Conservation (phyloP, 2,329 filamentous ascomycete species). For the Penicillium sp. region DNA sequence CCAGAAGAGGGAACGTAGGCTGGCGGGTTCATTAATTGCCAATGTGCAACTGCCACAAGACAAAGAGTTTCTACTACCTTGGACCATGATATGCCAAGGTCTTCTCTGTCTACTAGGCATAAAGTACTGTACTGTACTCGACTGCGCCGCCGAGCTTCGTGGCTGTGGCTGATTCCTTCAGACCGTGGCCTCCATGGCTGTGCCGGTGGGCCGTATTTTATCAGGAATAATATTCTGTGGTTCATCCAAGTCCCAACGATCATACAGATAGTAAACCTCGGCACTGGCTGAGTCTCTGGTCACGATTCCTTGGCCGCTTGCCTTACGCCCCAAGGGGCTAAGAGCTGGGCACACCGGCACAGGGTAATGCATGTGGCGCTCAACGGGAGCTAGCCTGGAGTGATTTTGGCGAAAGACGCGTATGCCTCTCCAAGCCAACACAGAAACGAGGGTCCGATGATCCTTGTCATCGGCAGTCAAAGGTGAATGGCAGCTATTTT, state of each 20-base stretch:
- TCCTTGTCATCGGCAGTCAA: too few species aligned
- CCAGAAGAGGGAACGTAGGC: not conserved
- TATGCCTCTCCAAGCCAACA: not conserved
- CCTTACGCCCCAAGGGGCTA: too few species aligned
- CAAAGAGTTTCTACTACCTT: too few species aligned
- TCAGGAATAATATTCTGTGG: not conserved
- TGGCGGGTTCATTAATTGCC: too few species aligned
- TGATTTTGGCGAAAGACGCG: not conserved
- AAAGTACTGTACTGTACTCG: not conserved
- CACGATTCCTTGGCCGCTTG: too few species aligned
- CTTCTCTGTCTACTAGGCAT: not conserved
- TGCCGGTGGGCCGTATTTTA: not conserved
- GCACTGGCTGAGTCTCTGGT: too few species aligned
- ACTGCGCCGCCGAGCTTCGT: not conserved
- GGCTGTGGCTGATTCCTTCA: not conserved
- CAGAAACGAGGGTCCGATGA: not conserved
- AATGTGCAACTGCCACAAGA: too few species aligned
- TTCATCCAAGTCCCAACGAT: too few species aligned
- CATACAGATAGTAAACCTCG: too few species aligned
- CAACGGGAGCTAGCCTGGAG: not conserved
- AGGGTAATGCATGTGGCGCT: not conserved
- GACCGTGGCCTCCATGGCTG: too few species aligned
- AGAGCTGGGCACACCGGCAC: not conserved
- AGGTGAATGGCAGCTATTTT: too few species aligned
- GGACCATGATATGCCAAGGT: not conserved